These are phyloP conservation scores for Trapa incisa DNA, from an alignment of 345 rosid genomes.

Conservation along the genomic window DNA sequence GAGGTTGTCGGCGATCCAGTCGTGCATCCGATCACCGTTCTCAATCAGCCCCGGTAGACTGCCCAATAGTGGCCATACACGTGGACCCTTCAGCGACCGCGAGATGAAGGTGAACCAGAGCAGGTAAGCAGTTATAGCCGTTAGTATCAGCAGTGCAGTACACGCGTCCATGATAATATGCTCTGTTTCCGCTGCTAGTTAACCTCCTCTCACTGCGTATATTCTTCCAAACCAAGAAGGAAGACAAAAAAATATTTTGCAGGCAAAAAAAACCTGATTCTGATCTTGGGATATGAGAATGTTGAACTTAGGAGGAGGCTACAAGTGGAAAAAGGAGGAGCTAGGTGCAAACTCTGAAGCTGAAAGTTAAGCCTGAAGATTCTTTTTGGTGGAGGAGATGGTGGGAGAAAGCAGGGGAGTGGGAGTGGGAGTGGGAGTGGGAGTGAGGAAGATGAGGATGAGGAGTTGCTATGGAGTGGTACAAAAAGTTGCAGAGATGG, in stretches of 20 bases:
- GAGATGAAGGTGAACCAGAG: conserved; percentile 87
- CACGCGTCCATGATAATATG: conserved; percentile 37
- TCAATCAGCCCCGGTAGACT: conserved; percentile 87
- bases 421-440: conserved; percentile 3
- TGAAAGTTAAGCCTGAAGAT: conserved; percentile 5
- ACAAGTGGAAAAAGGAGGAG: neutral
- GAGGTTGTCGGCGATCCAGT: conserved; percentile 94
- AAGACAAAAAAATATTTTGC: neutral
- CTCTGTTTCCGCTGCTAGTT: neutral
- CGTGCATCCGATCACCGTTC: conserved; percentile 85
- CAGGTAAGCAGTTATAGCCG: conserved; percentile 61
- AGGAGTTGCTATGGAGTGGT: neutral
- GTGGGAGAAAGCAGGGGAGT: conserved; percentile 1
- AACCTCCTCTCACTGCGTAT: neutral
- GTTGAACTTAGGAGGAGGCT: neutral
- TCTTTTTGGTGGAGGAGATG: conserved; percentile 3
- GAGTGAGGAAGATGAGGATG: conserved; percentile 4
- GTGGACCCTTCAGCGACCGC: conserved; percentile 72
- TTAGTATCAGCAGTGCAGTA: conserved; percentile 48
- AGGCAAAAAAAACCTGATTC: neutral
- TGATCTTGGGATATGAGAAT: neutral
- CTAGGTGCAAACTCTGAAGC: neutral
- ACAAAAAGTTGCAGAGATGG: conserved; percentile 19
- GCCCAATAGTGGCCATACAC: conserved; percentile 84
- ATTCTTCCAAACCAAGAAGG: neutral